Base-by-base conservation (phyloP, 495 filamentous ascomycete species). In the Aspergillus steynii region DNA sequence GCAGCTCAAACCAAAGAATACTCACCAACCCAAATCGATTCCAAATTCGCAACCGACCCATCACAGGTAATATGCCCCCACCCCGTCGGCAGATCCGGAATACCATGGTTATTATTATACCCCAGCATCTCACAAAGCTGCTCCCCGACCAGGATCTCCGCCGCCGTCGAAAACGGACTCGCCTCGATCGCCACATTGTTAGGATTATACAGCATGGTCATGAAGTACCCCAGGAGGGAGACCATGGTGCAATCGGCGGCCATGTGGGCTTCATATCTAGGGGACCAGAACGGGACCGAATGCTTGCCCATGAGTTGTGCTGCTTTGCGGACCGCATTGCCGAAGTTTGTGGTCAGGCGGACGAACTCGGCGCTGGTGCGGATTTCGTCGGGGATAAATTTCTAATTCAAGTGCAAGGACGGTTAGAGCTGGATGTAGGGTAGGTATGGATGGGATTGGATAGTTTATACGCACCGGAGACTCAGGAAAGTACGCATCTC, bases 131-230 rank as follows among this genome's bases (percentile, higher is more conserved):
- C 58, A 34, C 77, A 80, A 15, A 83, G 69, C 55, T 83, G 71
- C 56, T 77, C 60, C 4, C 79, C 78, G n/a, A 73, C 77, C 46
- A 71, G 66, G 6, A 74, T 72, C 64, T 81, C 80, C 0, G 72
- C 65, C 1, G 74, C 55, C 6, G 74, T 80, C 5, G 69, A 73
- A 12, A 78, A 60, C 29, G 77, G 78, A 56, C 74, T 78, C 2
- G 72, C 77, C 59, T 82, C 80, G 26, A 79, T 50, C 1, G 80
- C 64, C 7, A 82, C 76, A 49, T 82, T 82, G 63, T 82, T 83
- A 6, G 79, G 75, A 63, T 81, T 81, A 57, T 79, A 81, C 12
- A 80, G 53, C 78, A 81, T 82, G 20, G 78, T 76, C 65, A 74
- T 76, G 27, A 80, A 70, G 62, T 81, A 80, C 0, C 77, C 77